Evolutionary conservation across 2,329 filamentous ascomycete genomes (phyloP).

Genomic region (Claviceps quebecensis): DNA sequence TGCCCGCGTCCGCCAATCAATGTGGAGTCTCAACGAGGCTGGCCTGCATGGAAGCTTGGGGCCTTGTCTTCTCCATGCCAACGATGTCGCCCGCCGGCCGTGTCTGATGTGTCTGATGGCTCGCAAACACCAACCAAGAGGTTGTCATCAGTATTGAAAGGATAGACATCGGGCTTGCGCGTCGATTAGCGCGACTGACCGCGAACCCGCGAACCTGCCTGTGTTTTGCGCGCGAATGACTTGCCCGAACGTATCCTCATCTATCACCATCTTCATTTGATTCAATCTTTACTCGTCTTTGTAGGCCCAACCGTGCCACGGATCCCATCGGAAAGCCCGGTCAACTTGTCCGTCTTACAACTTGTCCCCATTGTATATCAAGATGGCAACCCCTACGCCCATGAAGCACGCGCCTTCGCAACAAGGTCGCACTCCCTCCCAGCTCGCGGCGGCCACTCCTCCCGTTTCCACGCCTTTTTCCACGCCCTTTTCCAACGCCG

Average conservation of each 20-base stretch:
- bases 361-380: too few species aligned
- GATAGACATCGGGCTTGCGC: background rate
- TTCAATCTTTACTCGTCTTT: too few species aligned
- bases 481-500: slow-evolving; percentile 46
- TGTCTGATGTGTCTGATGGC: background rate
- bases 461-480: slow-evolving; percentile 56
- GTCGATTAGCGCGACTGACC: background rate
- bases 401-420: slow-evolving; percentile 31
- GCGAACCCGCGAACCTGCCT: too few species aligned
- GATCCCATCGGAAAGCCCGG: too few species aligned
- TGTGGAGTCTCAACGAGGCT: background rate
- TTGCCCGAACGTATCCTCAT: too few species aligned
- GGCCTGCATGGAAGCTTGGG: background rate
- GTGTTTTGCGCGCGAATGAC: too few species aligned
- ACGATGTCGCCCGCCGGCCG: background rate
- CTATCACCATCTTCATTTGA: too few species aligned
- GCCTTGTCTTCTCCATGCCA: background rate
- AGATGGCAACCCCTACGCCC: slow-evolving; percentile 36
- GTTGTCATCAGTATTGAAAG: background rate
- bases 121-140: background rate
- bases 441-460: slow-evolving; percentile 43
- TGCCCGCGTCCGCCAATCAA: background rate
- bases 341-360: too few species aligned
- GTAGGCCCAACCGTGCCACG: too few species aligned
- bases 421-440: slow-evolving; percentile 33